phyloP scores from a whole-genome alignment of 805 yeast species.

The Torulaspora microellipsoides region DNA sequence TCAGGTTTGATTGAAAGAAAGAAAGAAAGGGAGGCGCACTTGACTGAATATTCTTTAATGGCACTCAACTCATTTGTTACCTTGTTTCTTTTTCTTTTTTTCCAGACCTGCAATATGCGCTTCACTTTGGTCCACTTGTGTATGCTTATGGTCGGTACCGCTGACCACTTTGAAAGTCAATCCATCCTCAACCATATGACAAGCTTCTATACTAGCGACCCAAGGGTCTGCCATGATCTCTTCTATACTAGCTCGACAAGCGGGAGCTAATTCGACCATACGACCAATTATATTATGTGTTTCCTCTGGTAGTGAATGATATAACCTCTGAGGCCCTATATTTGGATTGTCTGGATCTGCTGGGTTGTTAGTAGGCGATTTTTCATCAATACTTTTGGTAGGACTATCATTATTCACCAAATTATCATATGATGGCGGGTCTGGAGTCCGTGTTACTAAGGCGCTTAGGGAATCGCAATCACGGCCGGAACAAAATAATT shows the following conservation, averaged over 20 bases:
- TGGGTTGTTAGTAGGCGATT: conserved; percentile 24
- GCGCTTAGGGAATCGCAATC: conserved; percentile 65
- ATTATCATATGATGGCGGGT: conserved; percentile 38
- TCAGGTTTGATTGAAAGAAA: too few species aligned
- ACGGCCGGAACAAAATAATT: conserved; percentile 70
- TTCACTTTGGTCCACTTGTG: conserved; percentile 85
- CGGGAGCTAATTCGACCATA: conserved; percentile 84
- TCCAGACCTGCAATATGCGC: conserved; percentile 95
- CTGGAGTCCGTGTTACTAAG: conserved; percentile 51
- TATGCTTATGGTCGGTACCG: conserved; percentile 69
- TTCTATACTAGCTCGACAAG: conserved; percentile 76
- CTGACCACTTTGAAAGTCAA: conserved; percentile 38
- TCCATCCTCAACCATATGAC: conserved; percentile 49
- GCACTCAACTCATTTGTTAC: conserved; percentile 22
- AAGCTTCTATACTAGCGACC: conserved; percentile 61
- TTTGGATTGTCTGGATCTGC: conserved; percentile 55
- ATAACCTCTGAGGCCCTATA: conserved; percentile 66
- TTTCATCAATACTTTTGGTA: conserved; percentile 13
- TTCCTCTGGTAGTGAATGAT: conserved; percentile 67
- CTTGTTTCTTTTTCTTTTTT: conserved; percentile 55
- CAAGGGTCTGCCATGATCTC: conserved; percentile 72
- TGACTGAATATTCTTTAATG: too few species aligned
- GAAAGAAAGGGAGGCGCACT: too few species aligned
- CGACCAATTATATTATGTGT: conserved; percentile 61
- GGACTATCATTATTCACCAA: conserved; percentile 10